Evolutionary conservation across 768 basidiomycete species (phyloP).

Genomic region (Hortiboletus flavorubellus): DNA sequence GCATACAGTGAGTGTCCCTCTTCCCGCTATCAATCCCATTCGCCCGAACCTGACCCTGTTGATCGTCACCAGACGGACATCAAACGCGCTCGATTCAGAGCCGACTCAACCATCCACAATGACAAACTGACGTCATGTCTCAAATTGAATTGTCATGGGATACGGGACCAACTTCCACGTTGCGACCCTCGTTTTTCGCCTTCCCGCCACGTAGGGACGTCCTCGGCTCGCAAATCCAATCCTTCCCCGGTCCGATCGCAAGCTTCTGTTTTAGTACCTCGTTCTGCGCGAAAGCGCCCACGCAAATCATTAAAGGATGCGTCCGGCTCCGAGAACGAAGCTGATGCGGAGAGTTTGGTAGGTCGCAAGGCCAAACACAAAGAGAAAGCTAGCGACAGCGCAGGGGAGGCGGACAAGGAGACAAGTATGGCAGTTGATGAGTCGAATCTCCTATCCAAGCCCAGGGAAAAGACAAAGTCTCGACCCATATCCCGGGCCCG

Average conservation of each 20-base stretch:
- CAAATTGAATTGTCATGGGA: constrained; percentile 51
- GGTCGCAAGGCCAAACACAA: constrained; percentile 14
- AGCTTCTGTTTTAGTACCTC: constrained; percentile 3
- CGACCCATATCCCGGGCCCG: constrained; percentile 10
- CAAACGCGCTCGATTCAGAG: constrained; percentile 76
- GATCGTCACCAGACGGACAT: constrained; percentile 50
- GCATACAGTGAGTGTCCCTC: constrained; percentile 50
- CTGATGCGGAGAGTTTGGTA: constrained; percentile 5
- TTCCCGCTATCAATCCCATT: neutral
- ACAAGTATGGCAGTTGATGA: constrained; percentile 11
- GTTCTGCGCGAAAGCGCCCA: constrained; percentile 22
- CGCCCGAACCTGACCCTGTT: neutral
- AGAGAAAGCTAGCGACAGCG: neutral
- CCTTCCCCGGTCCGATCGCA: constrained; percentile 24
- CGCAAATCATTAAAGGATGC: constrained; percentile 21
- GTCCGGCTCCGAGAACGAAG: constrained; percentile 20
- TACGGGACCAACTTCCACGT: constrained; percentile 20
- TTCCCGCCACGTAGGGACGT: neutral
- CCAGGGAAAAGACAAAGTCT: constrained; percentile 15
- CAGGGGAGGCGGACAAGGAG: neutral
- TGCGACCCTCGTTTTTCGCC: neutral
- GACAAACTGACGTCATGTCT: constrained; percentile 69
- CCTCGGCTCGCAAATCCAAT: constrained; percentile 23
- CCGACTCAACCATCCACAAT: constrained; percentile 60
- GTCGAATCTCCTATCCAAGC: constrained; percentile 2